Base-by-base conservation (phyloP, 2,329 filamentous ascomycete species). In the Lasiodiplodia hormozganensis region DNA sequence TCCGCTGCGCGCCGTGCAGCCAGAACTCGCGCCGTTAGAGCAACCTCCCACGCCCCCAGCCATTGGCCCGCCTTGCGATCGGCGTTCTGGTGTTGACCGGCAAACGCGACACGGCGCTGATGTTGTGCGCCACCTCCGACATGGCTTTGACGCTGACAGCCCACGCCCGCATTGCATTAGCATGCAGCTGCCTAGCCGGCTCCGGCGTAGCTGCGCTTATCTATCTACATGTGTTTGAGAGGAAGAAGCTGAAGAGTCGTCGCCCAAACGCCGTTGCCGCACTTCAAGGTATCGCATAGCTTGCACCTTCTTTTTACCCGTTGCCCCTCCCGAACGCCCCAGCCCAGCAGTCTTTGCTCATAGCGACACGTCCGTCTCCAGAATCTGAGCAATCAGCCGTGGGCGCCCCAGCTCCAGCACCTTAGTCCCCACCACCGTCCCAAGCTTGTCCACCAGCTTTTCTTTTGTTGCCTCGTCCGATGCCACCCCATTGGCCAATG, bases 371-470 rank as follows among this genome's bases (percentile, higher is more conserved):
- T 69, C 65, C 34, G 43, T 62, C 36, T 82, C 80, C 68, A 83
- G 65, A 31, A 82, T 75, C n/a, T 78, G 79, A 34, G 74, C 73
- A 7, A 80, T 74, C 57, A 83, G 68, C 7, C 73, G 74, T 47
- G 73, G 74, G 70, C 80, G 75, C n/a, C 78, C 78, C 57, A 76
- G 73, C 57, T 78, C 76, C 49, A 82, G 77, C 12, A 85, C 74
- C 66, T 76, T 78, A 25, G 78, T 77, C 1, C 78, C 79, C 8
- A 85, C 70, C 4, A 82, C 75, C 36, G 83, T 81, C 8, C 84
- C 84, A 6, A 85, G 72, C 65, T 76, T 80, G 31, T 82, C 82
- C n/a, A 73, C 73, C 11, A 85, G 71, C 52, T 78, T 74, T 21
- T 80, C 79, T 72, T 76, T 80, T 58, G 82, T 69, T 18, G 77